A percentile compares a stretch with the other conserved stretches of the same genome.
Evolutionary conservation across 2,329 filamentous ascomycete species (phyloP).

Genomic region (Grosmannia clavigera): DNA sequence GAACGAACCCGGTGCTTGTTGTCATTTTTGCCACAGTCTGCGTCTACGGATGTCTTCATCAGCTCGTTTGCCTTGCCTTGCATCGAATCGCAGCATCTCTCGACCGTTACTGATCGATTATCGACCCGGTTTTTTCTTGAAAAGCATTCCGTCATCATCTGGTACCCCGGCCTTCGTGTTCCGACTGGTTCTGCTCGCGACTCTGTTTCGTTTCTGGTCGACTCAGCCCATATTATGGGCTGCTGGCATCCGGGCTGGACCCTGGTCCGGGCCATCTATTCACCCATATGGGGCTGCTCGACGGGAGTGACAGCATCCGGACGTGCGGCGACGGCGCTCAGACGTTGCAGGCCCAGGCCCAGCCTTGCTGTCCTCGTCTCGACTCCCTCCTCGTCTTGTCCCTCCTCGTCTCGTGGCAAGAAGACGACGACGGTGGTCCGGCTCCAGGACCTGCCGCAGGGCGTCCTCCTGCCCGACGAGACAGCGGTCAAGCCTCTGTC

Average conservation of each 20-base stretch:
- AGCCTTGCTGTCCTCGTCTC: neutral
- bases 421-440: constrained; percentile 42
- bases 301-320: neutral
- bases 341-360: neutral
- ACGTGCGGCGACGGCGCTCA: neutral
- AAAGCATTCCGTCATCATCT: neutral
- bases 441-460: constrained; percentile 47
- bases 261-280: neutral
- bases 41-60: neutral
- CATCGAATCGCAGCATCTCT: neutral
- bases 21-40: neutral
- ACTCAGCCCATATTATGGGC: neutral
- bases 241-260: neutral
- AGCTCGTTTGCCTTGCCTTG: neutral
- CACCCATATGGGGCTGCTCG: neutral
- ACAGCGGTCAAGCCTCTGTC: neutral
- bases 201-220: neutral
- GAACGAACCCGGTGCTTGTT: neutral
- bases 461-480: constrained; percentile 26
- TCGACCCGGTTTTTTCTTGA: neutral
- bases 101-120: neutral
- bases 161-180: neutral
- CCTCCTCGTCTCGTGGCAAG: constrained; percentile 28
- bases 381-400: neutral
- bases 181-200: neutral